Evolutionary conservation across 176 grass and related monocot species (phyloP).

Genomic region (Musa acuminata): DNA sequence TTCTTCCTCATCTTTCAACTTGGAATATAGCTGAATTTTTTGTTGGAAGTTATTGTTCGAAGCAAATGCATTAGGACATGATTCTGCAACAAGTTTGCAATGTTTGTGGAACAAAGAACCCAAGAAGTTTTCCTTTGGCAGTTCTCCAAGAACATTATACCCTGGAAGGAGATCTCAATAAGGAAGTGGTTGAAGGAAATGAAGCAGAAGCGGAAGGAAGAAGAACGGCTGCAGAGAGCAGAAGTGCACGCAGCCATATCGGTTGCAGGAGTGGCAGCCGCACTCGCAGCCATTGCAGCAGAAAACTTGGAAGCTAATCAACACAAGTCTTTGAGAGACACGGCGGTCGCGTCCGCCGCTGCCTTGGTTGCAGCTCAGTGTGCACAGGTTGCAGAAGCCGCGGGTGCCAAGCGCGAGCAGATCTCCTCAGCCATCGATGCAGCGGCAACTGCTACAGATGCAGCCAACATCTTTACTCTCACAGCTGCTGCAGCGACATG

Average conservation of each 20-base stretch:
- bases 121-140: constrained; percentile 11
- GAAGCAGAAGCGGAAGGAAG: constrained; percentile 86
- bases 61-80: no score
- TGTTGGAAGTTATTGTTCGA: no score
- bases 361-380: constrained; percentile 80
- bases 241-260: constrained; percentile 86
- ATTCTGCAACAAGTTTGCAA: no score
- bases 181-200: constrained; percentile 97
- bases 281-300: constrained; percentile 75
- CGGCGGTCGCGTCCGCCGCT: constrained; percentile 62
- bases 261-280: constrained; percentile 70
- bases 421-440: constrained; percentile 45
- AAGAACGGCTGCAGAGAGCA: constrained; percentile 58
- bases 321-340: constrained; percentile 35
- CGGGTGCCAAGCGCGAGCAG: constrained; percentile 67
- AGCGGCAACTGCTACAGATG: constrained; percentile 59
- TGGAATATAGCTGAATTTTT: no score
- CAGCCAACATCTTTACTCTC: constrained; percentile 71
- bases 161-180: constrained; percentile 65
- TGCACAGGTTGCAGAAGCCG: constrained; percentile 67
- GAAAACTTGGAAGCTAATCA: constrained; percentile 34
- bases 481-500: constrained; percentile 76
- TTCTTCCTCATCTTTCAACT: no score
- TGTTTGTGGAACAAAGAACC: no score
- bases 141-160: constrained; percentile 61